These are phyloP conservation scores for Flaveria robusta DNA, from an alignment of 129 eudicot genomes.

Conservation along the genomic window DNA sequence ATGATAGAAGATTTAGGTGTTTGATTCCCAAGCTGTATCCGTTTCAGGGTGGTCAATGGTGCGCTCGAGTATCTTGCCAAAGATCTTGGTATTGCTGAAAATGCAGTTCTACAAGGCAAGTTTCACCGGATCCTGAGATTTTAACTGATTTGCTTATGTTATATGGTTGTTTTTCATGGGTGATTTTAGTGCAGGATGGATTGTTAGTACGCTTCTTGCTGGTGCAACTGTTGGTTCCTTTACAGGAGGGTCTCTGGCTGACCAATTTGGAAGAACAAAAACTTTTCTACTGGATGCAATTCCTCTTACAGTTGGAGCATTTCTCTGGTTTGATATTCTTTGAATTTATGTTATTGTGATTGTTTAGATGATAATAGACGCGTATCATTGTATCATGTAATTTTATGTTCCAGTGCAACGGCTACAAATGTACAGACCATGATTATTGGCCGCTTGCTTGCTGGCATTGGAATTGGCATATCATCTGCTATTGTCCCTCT, in stretches of 20 bases:
- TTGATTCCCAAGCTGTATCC: conserved; percentile 22
- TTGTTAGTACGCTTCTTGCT: conserved; percentile 88
- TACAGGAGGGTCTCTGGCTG: conserved; percentile 92
- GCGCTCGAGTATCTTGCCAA: conserved; percentile 85
- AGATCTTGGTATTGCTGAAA: conserved; percentile 90
- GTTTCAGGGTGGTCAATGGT: conserved; percentile 87
- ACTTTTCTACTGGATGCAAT: conserved; percentile 82
- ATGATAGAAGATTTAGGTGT: neutral
- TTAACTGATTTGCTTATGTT: conserved; percentile 1
- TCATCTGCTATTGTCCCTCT: conserved; percentile 96
- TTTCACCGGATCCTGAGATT: conserved; percentile 1
- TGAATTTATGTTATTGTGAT: neutral
- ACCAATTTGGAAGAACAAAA: conserved; percentile 84
- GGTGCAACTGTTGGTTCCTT: conserved; percentile 96
- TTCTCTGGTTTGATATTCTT: conserved; percentile 61
- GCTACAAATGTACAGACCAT: conserved; percentile 72
- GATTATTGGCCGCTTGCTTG: conserved; percentile 88
- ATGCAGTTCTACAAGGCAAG: conserved; percentile 85
- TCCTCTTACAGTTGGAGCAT: conserved; percentile 88
- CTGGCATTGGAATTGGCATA: conserved; percentile 96
- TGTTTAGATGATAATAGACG: neutral
- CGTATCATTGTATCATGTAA: conserved; percentile 17
- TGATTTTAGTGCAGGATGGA: conserved; percentile 63
- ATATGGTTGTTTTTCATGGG: neutral
- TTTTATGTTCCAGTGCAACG: conserved; percentile 61